Conservation (phyloP, 352 stramenopile genomes). For the Phytophthora pinifolia region DNA sequence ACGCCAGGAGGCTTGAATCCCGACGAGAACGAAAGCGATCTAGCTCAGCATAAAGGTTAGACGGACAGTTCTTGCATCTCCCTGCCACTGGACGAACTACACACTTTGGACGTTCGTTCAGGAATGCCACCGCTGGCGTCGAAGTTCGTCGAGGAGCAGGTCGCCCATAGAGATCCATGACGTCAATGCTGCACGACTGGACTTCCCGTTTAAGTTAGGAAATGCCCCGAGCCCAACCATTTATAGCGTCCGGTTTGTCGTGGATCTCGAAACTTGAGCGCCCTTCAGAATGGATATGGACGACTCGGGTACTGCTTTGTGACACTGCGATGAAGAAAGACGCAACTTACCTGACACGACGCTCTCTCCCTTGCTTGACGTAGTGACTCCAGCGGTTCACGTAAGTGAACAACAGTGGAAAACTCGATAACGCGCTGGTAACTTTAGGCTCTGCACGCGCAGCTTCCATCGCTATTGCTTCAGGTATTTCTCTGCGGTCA, state of each 20-base stretch:
- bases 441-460: background rate
- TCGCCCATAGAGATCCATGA: conserved; percentile 52
- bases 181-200: conserved; percentile 1
- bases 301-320: background rate
- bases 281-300: conserved; percentile 4
- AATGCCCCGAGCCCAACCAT: background rate
- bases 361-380: background rate
- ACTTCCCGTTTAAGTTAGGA: conserved; percentile 5
- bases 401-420: conserved; percentile 2
- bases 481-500: conserved; percentile 77
- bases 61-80: background rate
- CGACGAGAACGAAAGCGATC: conserved; percentile 33
- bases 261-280: too few relatives aligned
- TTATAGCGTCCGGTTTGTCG: conserved; percentile 4
- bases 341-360: too few relatives aligned
- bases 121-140: conserved; percentile 34
- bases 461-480: conserved; percentile 56
- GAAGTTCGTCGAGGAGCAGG: conserved; percentile 29
- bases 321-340: background rate
- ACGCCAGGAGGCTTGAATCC: conserved; percentile 21
- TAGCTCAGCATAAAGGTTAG: conserved; percentile 6
- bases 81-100: background rate
- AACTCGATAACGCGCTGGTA: conserved; percentile 1
- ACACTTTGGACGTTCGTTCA: conserved; percentile 43
- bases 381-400: conserved; percentile 6